Evolutionary conservation across 257 asterid genomes (phyloP).

Genomic region (Plectranthus barbatus): DNA sequence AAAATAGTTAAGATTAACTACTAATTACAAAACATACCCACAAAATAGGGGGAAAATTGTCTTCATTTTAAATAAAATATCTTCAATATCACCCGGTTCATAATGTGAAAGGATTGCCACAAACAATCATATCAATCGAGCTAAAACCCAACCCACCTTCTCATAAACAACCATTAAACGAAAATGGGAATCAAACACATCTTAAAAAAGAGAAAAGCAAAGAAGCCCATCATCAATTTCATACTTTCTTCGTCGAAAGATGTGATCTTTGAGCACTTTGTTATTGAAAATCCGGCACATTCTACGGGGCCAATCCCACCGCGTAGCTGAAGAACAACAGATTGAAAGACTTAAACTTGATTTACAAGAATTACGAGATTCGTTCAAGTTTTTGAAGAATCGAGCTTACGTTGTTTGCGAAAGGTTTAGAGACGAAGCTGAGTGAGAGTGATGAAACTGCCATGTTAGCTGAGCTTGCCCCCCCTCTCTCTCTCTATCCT

Average conservation of each 20-base stretch:
- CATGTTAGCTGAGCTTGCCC: constrained; percentile 30
- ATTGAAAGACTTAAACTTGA: background rate
- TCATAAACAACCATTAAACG: background rate
- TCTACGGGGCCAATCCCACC: constrained; percentile 21
- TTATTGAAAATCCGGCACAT: constrained; percentile 15
- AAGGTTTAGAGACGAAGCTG: constrained; percentile 31
- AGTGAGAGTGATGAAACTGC: constrained; percentile 52
- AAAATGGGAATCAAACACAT: background rate
- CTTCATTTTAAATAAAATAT: too few relatives aligned
- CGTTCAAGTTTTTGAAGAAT: background rate
- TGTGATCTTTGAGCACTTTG: constrained; percentile 32
- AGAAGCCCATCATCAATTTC: background rate
- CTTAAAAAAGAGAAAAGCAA: background rate
- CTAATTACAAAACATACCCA: background rate
- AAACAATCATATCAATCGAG: background rate
- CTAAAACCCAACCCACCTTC: background rate
- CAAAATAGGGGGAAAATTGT: too few relatives aligned
- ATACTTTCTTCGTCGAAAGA: constrained; percentile 39
- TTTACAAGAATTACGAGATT: background rate
- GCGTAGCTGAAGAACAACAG: constrained; percentile 21
- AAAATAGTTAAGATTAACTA: background rate
- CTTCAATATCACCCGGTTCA: background rate
- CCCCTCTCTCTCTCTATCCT: background rate
- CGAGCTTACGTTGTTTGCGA: constrained; percentile 29
- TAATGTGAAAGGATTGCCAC: too few relatives aligned